Conservation (phyloP, 164 flowering plant species). For the Umbilicus rupestris region DNA sequence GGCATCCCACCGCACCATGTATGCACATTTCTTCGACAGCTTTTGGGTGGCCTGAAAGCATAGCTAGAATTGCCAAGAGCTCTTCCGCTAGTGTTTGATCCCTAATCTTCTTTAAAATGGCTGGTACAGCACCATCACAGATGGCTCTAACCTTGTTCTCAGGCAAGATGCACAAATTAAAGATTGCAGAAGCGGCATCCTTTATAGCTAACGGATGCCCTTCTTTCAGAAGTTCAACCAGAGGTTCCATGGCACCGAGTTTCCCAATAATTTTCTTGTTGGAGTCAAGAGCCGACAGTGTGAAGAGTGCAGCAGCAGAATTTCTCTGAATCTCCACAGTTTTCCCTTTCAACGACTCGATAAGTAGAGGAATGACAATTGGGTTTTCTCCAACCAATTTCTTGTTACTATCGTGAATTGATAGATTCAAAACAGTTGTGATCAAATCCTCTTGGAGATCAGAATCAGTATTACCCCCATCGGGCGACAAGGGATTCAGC, state of each 20-base stretch:
- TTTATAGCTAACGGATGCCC: conserved; percentile 28
- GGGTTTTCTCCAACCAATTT: conserved; percentile 22
- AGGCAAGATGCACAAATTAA: conserved; percentile 20
- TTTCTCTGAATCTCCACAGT: conserved; percentile 26
- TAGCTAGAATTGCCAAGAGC: conserved; percentile 6
- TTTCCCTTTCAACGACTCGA: conserved; percentile 23
- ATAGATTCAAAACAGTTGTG: conserved; percentile 34
- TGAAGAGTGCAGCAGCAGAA: conserved; percentile 38
- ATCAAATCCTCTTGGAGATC: conserved; percentile 37
- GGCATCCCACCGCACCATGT: conserved; percentile 13
- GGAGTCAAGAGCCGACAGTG: conserved; percentile 29
- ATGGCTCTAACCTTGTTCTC: conserved; percentile 28
- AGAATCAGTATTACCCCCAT: conserved; percentile 12
- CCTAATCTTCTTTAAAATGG: conserved; percentile 14
- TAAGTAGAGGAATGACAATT: conserved; percentile 21
- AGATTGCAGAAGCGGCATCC: conserved; percentile 32
- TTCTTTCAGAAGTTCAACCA: conserved; percentile 26
- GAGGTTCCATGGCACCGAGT: conserved; percentile 23
- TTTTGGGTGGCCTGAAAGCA: conserved; percentile 2
- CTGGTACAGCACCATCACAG: conserved; percentile 17
- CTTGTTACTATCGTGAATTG: conserved; percentile 34
- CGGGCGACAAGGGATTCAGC: conserved; percentile 22
- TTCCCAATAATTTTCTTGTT: conserved; percentile 33
- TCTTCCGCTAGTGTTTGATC: conserved; percentile 9
- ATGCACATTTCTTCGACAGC: conserved; percentile 8